Base-by-base conservation (phyloP, 768 basidiomycete genomes). In the Chalciporus chontae region DNA sequence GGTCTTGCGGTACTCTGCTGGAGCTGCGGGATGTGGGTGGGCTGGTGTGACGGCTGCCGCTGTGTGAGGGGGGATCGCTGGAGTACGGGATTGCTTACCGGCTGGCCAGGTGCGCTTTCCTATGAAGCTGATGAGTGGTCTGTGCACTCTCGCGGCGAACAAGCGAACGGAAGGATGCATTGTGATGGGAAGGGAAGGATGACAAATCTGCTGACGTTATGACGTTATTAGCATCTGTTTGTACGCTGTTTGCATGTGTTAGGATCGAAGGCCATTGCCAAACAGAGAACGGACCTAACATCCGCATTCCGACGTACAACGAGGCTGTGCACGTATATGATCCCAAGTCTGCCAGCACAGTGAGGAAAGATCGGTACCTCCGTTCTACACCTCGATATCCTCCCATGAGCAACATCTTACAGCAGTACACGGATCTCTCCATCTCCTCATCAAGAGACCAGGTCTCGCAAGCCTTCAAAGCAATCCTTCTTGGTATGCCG, bases 21-120 rank as follows among this genome's bases (percentile, higher is more conserved):
- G 84, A 14, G 85, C 84, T 45, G 78, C 77, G 3, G 85, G 87
- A 62, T 89, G 85, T 11, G 82, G 71, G 53, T 77, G 79, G 26
- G 69, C 62, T 1, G 76, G 71, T 48, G 69, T 59, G 9, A 60
- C 53, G 31, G 73, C 75, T 63, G 68, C 57, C n/a, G 2, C 68
- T 70, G 13, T 5, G 21, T 62, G 36, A 55, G 48, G 1, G 5
- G 0, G 5, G 23, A 42, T 2, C 11, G 8, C 8, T 24, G 42
- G 2, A 7, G 11, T 6, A 42, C 8, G 29, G 17, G 13, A 45
- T 40, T 18, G 53, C 77, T 52, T 51, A 80, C 79, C 57, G 17
- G 70, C 69, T 10, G 80, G 76, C 71, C 74, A 77, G 5, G 64
- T 55, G 8, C 84, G 77, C 65, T 76, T 83, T 50, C 85, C 84